Conservation (phyloP, 2,329 filamentous ascomycete genomes). For the Myriosclerotinia scirpicola region DNA sequence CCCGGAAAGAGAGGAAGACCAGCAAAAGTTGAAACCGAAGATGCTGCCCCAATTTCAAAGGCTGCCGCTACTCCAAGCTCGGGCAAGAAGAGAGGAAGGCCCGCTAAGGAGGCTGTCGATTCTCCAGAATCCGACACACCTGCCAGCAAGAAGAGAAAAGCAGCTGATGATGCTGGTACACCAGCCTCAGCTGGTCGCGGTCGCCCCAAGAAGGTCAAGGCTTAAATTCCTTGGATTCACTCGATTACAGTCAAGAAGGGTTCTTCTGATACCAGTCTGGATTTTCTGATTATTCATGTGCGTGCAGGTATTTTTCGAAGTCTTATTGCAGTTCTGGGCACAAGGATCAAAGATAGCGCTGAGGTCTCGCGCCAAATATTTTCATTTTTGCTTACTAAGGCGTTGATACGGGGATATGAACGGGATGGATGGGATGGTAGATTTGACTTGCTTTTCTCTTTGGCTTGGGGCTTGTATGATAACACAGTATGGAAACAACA, state of each 20-base stretch:
- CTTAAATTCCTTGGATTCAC: neutral
- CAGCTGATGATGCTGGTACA: slow-evolving; percentile 12
- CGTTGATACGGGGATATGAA: slow-evolving; percentile 6
- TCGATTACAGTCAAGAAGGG: neutral
- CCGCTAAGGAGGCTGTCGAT: neutral
- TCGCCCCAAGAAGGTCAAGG: slow-evolving; percentile 22
- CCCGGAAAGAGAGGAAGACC: slow-evolving; percentile 21
- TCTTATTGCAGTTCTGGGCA: neutral
- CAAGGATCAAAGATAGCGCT: neutral
- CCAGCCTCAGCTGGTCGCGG: slow-evolving; percentile 19
- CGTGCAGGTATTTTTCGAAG: neutral
- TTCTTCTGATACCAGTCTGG: neutral
- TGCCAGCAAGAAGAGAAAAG: slow-evolving; percentile 23
- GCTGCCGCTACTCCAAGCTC: slow-evolving; percentile 12
- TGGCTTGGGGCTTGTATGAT: slow-evolving; percentile 13
- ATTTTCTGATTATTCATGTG: neutral
- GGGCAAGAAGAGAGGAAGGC: slow-evolving; percentile 19
- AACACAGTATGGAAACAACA: neutral
- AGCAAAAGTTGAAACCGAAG: neutral
- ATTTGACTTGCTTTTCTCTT: neutral
- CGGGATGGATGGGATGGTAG: slow-evolving; percentile 3
- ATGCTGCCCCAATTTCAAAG: neutral
- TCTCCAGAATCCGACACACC: slow-evolving; percentile 13
- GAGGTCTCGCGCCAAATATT: neutral
- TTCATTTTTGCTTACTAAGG: slow-evolving; percentile 6